Evolutionary conservation across 768 basidiomycete species (phyloP).

Genomic region (Butyriboletus loyo): DNA sequence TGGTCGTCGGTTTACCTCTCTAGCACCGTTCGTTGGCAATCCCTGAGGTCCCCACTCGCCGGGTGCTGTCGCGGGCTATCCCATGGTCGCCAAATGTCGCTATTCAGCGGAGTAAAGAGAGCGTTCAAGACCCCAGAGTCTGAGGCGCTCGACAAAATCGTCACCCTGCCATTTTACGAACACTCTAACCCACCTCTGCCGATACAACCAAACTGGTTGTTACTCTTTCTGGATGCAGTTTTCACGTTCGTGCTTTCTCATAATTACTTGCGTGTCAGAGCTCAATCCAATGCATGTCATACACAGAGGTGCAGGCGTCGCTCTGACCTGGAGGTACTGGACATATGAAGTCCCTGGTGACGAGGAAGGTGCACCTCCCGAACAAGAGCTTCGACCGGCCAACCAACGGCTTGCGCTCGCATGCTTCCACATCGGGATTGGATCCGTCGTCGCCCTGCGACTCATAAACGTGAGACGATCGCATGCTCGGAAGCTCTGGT

Average conservation of each 20-base stretch:
- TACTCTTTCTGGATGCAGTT: conserved; percentile 28
- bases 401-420: conserved; percentile 30
- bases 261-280: not conserved
- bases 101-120: not conserved
- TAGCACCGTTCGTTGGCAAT: not conserved
- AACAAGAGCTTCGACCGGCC: conserved; percentile 26
- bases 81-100: conserved; percentile 14
- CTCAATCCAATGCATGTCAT: not conserved
- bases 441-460: conserved; percentile 27
- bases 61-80: not conserved
- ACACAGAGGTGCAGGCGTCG: conserved; percentile 25
- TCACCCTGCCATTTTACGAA: conserved; percentile 26
- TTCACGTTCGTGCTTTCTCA: conserved; percentile 26
- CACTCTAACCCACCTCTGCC: conserved; percentile 15
- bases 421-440: conserved; percentile 27
- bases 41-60: not conserved
- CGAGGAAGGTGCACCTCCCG: conserved; percentile 11
- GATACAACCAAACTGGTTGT: conserved; percentile 26
- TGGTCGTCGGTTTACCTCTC: conserved; percentile 11
- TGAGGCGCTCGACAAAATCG: conserved; percentile 14
- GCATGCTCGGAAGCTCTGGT: conserved; percentile 31
- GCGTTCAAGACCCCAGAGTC: conserved; percentile 17
- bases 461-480: conserved; percentile 26
- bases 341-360: conserved; percentile 17
- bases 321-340: conserved; percentile 29